A percentile compares a stretch with the other conserved stretches of the same genome.
Evolutionary conservation across 768 basidiomycete species (phyloP).

Genomic region (Tremella mesenterica): DNA sequence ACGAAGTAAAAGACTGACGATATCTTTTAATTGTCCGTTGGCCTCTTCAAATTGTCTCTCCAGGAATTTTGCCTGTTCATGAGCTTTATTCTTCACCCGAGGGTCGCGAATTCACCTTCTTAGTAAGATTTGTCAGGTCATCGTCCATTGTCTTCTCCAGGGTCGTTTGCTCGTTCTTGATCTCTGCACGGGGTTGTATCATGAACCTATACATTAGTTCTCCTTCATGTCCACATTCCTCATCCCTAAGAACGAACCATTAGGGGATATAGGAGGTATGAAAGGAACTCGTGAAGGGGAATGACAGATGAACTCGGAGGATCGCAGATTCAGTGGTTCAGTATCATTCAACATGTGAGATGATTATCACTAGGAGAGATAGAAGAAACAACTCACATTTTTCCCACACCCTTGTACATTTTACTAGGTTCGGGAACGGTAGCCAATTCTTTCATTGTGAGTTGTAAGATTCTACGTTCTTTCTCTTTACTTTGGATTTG

Average conservation of each 20-base stretch:
- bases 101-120: constrained; percentile 58
- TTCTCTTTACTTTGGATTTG: constrained; percentile 74
- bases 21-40: constrained; percentile 62
- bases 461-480: constrained; percentile 77
- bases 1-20: constrained; percentile 22
- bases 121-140: constrained; percentile 68
- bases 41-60: constrained; percentile 92
- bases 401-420: constrained; percentile 89
- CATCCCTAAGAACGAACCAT: too few species aligned
- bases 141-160: constrained; percentile 78
- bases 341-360: too few species aligned
- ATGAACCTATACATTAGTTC: constrained; percentile 71
- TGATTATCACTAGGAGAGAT: not conserved
- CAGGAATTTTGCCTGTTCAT: constrained; percentile 68
- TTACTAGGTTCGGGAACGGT: constrained; percentile 60
- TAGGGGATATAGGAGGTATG: too few species aligned
- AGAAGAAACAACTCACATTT: constrained; percentile 62
- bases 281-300: too few species aligned
- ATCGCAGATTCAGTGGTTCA: too few species aligned
- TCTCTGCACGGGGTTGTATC: constrained; percentile 66
- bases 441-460: constrained; percentile 76
- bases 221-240: too few species aligned
- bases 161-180: constrained; percentile 64
- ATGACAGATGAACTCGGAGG: too few species aligned
- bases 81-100: not conserved